Evolutionary conservation across 345 rosid species (phyloP), one percentile per base, ranked within the genome.

Genomic region (Camelina laxa): DNA sequence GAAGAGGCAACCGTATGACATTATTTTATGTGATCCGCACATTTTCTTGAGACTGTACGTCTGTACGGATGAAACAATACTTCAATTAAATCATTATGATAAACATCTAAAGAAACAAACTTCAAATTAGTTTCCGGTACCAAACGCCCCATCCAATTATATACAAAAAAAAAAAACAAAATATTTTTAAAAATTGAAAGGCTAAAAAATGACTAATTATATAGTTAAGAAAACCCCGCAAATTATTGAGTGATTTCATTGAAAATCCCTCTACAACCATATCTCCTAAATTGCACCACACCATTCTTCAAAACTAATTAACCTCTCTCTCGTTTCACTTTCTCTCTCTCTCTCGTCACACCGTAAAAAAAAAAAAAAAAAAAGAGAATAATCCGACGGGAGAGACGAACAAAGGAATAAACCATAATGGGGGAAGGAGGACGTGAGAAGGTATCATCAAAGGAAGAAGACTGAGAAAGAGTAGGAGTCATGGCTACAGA

Each of bases 401-500:
- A 67, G 67, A 60, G 69, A 38, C 8, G 12, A 60, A 60, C n/a
- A 7, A 57, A 41, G 19, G 38, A 9, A 44, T n/a, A 48, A 19
- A 67, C 15, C 13, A 60, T 9, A 58, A 72, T 72, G 80, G 75
- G 58, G 27, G 75, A 83, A 70, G 80, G 77, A 82, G 73, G 49
- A 39, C 59, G 60, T 38, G 80, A 59, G 77, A 62, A 6, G 33
- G 69, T 22, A 44, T 75, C 72, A 54, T 73, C 69, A 47, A 75
- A 61, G 31, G 68, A 79, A 6, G 76, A 76, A 27, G 30, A 27
- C 30, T 4, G 5, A 27, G 85, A 2, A 73, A 45, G 50, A 48
- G 71, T 30, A 73, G 77, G 65, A 44, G 89, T 83, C 17, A 82
- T 89, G 98, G 96, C 92, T 3, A 75, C 83, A 1, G 96, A 91